A percentile compares a stretch with the other conserved stretches of the same genome.
Evolutionary conservation across 345 rosid species (phyloP).

Genomic region (Gossypium rotundifolium): DNA sequence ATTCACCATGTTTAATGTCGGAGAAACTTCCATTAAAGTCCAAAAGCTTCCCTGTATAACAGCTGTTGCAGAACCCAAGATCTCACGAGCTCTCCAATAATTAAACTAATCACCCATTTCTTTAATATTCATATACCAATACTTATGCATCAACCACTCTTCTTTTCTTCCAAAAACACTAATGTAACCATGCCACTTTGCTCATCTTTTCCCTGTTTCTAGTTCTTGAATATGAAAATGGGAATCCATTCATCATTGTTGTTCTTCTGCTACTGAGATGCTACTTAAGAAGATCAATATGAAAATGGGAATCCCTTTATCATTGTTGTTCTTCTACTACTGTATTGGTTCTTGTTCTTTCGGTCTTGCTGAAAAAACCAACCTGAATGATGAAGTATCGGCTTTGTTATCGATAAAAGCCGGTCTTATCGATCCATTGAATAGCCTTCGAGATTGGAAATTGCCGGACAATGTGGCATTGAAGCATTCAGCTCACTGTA

Average conservation of each 20-base stretch:
- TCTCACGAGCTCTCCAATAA: constrained; percentile 41
- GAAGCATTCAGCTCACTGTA: constrained; percentile 38
- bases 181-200: neutral
- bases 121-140: constrained; percentile 21
- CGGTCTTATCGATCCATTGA: constrained; percentile 53
- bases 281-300: constrained; percentile 27
- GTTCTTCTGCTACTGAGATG: constrained; percentile 15
- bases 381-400: constrained; percentile 35
- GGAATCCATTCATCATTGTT: neutral
- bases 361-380: constrained; percentile 25
- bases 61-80: constrained; percentile 49
- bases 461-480: constrained; percentile 23
- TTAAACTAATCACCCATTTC: constrained; percentile 17
- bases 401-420: constrained; percentile 55
- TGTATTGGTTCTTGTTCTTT: constrained; percentile 33
- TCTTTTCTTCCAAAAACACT: constrained; percentile 20
- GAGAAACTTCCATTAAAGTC: constrained; percentile 47
- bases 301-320: constrained; percentile 22
- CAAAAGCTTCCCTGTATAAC: constrained; percentile 44
- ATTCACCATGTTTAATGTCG: constrained; percentile 59
- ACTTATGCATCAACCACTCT: constrained; percentile 25
- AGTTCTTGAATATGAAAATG: constrained; percentile 19
- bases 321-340: constrained; percentile 39
- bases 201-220: neutral
- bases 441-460: constrained; percentile 65